phyloP scores from a whole-genome alignment of 106 monocot genomes.

The Hemerocallis citrina region DNA sequence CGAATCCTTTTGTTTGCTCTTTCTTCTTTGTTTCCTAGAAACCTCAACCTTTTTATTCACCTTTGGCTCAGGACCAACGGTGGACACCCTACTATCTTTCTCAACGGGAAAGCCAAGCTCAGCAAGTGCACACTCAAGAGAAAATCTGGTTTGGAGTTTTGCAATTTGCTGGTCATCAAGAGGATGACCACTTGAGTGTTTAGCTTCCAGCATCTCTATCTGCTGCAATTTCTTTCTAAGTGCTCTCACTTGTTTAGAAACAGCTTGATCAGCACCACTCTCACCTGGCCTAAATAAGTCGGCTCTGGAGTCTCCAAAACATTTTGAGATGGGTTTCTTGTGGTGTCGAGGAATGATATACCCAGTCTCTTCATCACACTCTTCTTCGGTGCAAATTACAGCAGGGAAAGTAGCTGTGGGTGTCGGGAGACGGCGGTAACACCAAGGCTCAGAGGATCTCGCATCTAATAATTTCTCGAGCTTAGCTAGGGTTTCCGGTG shows the following conservation, averaged over 20 bases:
- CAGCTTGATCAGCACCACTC: conserved; percentile 36
- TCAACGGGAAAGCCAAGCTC: conserved; percentile 71
- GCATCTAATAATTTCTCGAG: conserved; percentile 79
- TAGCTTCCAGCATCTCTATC: conserved; percentile 90
- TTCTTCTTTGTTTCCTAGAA: conserved; percentile 56
- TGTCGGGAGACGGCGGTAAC: conserved; percentile 78
- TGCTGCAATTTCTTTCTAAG: conserved; percentile 91
- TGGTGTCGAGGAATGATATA: conserved; percentile 25
- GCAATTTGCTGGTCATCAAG: conserved; percentile 92
- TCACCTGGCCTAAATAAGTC: conserved; percentile 51
- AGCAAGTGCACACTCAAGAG: conserved; percentile 51
- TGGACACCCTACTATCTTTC: conserved; percentile 7
- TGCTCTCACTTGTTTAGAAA: conserved; percentile 81
- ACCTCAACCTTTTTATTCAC: conserved; percentile 37
- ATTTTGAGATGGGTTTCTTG: conserved; percentile 16
- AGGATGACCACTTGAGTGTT: conserved; percentile 42
- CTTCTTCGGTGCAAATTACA: conserved; percentile 65
- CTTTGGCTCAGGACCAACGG: conserved; percentile 28
- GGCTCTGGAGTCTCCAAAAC: conserved; percentile 14
- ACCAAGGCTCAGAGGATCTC: conserved; percentile 82
- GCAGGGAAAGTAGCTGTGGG: conserved; percentile 79
- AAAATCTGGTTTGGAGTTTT: conserved; percentile 59
- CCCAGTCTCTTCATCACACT: conserved; percentile 26
- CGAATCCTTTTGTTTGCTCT: conserved; percentile 45
- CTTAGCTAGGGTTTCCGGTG: conserved; percentile 61